A percentile compares a stretch with the other conserved stretches of the same genome.
phyloP scores from a whole-genome alignment of 176 grass and related monocot genomes.

The Guadua angustifolia region DNA sequence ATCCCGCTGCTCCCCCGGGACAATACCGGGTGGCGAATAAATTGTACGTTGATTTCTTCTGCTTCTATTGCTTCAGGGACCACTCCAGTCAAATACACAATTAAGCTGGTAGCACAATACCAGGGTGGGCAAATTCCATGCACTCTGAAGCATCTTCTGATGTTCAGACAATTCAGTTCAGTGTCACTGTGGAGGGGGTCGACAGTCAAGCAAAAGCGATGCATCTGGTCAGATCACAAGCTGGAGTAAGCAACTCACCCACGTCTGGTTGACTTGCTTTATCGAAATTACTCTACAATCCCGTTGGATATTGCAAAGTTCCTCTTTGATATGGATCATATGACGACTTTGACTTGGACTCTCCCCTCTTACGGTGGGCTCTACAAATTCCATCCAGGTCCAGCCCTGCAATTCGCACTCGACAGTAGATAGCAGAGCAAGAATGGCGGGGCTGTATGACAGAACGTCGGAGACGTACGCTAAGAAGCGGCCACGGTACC shows the following conservation, averaged over 20 bases:
- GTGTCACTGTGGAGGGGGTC: too few relatives aligned
- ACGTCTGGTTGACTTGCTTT: constrained; percentile 35
- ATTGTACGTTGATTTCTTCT: too few relatives aligned
- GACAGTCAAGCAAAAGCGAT: background rate
- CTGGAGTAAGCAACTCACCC: constrained; percentile 29
- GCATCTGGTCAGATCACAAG: background rate
- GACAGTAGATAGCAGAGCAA: background rate
- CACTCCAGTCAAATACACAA: constrained; percentile 53
- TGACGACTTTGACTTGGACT: constrained; percentile 42
- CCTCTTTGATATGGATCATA: constrained; percentile 8
- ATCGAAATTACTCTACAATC: background rate
- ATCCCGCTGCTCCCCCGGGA: too few relatives aligned
- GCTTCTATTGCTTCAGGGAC: too few relatives aligned
- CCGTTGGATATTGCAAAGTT: constrained; percentile 32
- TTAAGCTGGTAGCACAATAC: too few relatives aligned
- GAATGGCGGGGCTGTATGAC: constrained; percentile 57
- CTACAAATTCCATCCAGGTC: constrained; percentile 44
- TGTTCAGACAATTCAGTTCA: constrained; percentile 28
- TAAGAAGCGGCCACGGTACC: constrained; percentile 60
- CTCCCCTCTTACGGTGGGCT: background rate
- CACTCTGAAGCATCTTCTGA: constrained; percentile 37
- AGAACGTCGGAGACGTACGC: constrained; percentile 52
- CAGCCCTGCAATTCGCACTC: constrained; percentile 34
- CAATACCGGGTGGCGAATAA: too few relatives aligned
- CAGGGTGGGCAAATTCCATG: too few relatives aligned